A percentile compares a stretch with the other conserved stretches of the same genome.
These are phyloP conservation scores for Vachellia collinsii DNA, from an alignment of 306 rosid species.

Conservation along the genomic window DNA sequence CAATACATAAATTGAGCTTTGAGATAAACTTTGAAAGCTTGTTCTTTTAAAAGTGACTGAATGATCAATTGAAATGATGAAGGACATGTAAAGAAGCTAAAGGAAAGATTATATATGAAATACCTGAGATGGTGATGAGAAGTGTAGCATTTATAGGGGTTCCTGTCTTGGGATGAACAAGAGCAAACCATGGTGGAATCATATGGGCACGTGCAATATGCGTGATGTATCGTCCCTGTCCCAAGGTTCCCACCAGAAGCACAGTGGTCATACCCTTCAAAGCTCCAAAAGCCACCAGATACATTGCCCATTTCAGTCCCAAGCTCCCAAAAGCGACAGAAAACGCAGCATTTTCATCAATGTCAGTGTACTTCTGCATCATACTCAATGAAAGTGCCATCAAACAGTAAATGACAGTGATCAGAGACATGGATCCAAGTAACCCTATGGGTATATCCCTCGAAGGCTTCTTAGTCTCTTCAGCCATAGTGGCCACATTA, in stretches of 20 bases:
- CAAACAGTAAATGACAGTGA: constrained; percentile 65
- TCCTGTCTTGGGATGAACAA: constrained; percentile 76
- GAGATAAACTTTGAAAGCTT: not conserved
- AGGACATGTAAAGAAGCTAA: not conserved
- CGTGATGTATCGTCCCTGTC: constrained; percentile 63
- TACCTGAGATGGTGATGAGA: constrained; percentile 49
- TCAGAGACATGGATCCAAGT: constrained; percentile 75
- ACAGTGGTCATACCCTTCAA: constrained; percentile 82
- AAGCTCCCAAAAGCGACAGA: constrained; percentile 65
- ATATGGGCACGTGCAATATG: constrained; percentile 85
- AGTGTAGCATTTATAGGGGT: constrained; percentile 83
- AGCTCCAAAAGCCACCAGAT: constrained; percentile 74
- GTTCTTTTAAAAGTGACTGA: not conserved
- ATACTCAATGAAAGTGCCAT: constrained; percentile 73
- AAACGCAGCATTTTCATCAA: constrained; percentile 64
- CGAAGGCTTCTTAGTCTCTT: constrained; percentile 76
- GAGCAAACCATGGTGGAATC: constrained; percentile 86
- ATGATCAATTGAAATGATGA: not conserved
- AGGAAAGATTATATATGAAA: not conserved
- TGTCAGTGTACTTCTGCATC: constrained; percentile 78
- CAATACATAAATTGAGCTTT: too few relatives aligned
- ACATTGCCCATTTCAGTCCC: constrained; percentile 87
- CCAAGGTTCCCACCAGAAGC: constrained; percentile 61
- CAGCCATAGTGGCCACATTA: constrained; percentile 70
- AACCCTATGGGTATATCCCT: constrained; percentile 73